Conservation (phyloP, 2,329 filamentous ascomycete species). For the Trichoderma afroharzianum region DNA sequence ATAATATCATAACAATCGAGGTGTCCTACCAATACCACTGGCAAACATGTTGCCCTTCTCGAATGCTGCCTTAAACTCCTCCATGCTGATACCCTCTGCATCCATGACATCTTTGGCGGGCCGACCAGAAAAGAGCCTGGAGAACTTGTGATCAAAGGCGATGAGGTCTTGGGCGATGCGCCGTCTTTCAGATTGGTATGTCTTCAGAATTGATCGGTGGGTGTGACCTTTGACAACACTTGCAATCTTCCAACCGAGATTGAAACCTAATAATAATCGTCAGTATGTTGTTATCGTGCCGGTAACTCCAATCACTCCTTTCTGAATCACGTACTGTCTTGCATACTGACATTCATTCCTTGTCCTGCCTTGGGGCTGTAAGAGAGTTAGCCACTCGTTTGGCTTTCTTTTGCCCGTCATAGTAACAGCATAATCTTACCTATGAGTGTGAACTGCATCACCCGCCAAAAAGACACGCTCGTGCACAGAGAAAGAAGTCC, state of each 20-base stretch:
- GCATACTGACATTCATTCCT: background rate
- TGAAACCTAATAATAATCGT: background rate
- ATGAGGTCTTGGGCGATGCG: background rate
- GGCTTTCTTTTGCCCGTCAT: too few species aligned
- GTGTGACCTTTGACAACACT: background rate
- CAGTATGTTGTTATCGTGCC: background rate
- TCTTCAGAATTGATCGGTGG: background rate
- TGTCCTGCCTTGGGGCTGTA: background rate
- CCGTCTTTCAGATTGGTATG: background rate
- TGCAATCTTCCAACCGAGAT: background rate
- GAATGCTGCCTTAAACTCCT: background rate
- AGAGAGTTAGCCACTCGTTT: background rate
- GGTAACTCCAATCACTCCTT: too few species aligned
- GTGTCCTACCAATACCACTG: background rate
- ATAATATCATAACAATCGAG: fast-evolving
- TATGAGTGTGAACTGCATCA: background rate
- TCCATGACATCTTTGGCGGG: constrained; percentile 4
- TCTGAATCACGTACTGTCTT: background rate
- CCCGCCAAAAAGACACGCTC: background rate
- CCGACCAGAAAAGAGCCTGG: background rate
- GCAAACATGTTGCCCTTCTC: background rate
- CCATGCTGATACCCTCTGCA: background rate
- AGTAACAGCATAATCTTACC: background rate
- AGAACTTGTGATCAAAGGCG: background rate
- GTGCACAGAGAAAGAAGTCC: background rate